Percentiles rank a stretch among this genome's conserved stretches.
These are phyloP conservation scores for Gynandropsis gynandra DNA, from an alignment of 345 rosid genomes.

Conservation along the genomic window DNA sequence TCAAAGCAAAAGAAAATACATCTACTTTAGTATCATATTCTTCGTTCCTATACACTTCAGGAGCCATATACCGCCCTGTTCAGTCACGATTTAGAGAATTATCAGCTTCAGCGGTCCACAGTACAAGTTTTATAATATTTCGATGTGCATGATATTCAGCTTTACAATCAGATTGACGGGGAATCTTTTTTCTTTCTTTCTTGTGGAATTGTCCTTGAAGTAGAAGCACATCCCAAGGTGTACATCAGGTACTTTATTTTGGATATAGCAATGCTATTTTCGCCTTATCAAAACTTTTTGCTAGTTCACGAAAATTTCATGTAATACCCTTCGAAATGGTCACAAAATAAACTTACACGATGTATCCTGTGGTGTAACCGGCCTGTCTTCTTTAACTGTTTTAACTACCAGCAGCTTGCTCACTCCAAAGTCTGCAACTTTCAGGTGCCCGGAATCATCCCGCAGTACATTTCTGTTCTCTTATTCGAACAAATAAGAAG, in stretches of 20 bases:
- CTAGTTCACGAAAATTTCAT: constrained; percentile 5
- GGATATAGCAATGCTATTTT: too few relatives aligned
- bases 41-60: constrained; percentile 70
- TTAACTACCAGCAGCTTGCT: constrained; percentile 58
- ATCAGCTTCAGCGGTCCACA: constrained; percentile 12
- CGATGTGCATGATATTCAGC: background rate
- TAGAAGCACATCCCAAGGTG: too few relatives aligned
- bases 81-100: background rate
- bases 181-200: background rate
- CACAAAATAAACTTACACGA: constrained; percentile 44
- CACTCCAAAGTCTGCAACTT: constrained; percentile 68
- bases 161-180: background rate
- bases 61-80: constrained; percentile 76
- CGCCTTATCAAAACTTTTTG: too few relatives aligned
- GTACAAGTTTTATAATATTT: background rate
- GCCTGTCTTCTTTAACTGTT: constrained; percentile 51
- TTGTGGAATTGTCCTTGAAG: too few relatives aligned
- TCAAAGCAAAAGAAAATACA: constrained; percentile 74
- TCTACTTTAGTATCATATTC: constrained; percentile 79
- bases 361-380: constrained; percentile 43
- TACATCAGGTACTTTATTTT: too few relatives aligned
- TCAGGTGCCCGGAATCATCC: constrained; percentile 72
- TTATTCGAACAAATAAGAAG: constrained; percentile 39
- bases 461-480: constrained; percentile 65
- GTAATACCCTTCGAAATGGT: background rate